phyloP scores from a whole-genome alignment of 441 rosid genomes.

The Syzygium syzygioides region DNA sequence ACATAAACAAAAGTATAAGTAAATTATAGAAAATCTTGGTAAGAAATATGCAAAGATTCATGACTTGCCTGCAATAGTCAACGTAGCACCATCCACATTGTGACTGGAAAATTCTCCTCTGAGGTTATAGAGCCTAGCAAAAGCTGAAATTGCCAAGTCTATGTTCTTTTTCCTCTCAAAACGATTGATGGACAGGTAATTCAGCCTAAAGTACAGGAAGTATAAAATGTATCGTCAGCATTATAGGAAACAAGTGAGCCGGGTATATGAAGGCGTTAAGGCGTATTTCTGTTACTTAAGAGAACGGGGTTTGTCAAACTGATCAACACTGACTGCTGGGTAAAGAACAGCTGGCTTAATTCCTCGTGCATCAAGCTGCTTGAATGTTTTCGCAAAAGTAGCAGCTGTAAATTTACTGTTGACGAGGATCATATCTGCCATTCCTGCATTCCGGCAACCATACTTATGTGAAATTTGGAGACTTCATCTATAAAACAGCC shows the following conservation, averaged over 20 bases:
- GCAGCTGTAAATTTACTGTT: conserved; percentile 85
- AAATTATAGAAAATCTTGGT: background rate
- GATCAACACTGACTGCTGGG: conserved; percentile 82
- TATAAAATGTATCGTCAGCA: background rate
- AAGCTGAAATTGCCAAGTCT: conserved; percentile 69
- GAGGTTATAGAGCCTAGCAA: conserved; percentile 51
- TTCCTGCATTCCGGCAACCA: conserved; percentile 38
- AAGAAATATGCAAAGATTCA: background rate
- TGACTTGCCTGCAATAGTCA: conserved; percentile 68
- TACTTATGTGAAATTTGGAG: background rate
- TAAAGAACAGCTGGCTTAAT: conserved; percentile 73
- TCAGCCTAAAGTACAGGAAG: conserved; percentile 42
- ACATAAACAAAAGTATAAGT: background rate
- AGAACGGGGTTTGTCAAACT: conserved; percentile 51
- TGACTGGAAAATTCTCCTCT: conserved; percentile 20
- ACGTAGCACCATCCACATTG: conserved; percentile 31
- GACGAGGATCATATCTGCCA: conserved; percentile 86
- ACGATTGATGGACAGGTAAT: conserved; percentile 76
- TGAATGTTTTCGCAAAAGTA: conserved; percentile 81
- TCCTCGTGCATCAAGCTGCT: conserved; percentile 61
- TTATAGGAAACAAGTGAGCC: background rate
- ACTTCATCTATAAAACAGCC: background rate
- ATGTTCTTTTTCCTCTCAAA: conserved; percentile 86
- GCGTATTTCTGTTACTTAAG: conserved; percentile 44
- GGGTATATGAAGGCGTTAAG: conserved; percentile 13